A percentile compares a stretch with the other conserved stretches of the same genome.
Conservation (phyloP, 2,329 filamentous ascomycete genomes). For the Hysterium pulicare region DNA sequence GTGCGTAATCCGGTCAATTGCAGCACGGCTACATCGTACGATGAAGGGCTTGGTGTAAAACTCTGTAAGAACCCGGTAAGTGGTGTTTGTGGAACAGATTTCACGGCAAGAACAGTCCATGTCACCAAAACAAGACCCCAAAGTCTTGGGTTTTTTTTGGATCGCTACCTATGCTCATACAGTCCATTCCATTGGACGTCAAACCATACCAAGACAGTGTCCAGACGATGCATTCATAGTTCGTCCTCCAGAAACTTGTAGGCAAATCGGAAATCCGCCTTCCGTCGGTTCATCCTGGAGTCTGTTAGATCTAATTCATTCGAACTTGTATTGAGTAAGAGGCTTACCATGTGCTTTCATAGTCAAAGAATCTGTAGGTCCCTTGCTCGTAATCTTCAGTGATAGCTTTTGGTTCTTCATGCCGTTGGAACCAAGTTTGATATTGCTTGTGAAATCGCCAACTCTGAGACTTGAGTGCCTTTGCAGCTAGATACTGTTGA, state of each 20-base stretch:
- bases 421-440: constrained; percentile 95
- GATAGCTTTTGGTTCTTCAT: constrained; percentile 97
- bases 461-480: constrained; percentile 95
- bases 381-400: constrained; percentile 99
- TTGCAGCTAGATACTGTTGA: constrained; percentile 92
- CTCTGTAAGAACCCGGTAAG: too few species aligned
- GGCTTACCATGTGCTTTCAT: constrained; percentile 92
- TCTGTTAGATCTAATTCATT: constrained; percentile 18
- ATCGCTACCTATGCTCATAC: too few species aligned
- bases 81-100: not conserved
- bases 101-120: not conserved
- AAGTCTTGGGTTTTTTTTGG: too few species aligned
- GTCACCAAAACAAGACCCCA: too few species aligned
- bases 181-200: too few species aligned
- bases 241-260: constrained; percentile 98
- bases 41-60: too few species aligned
- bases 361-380: constrained; percentile 98
- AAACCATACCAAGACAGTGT: too few species aligned
- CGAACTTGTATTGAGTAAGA: too few species aligned
- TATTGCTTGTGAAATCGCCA: constrained; percentile 99
- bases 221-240: too few species aligned
- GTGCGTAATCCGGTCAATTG: too few species aligned
- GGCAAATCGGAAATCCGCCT: constrained; percentile 96
- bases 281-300: constrained; percentile 94
- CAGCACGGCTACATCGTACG: too few species aligned